Evolutionary conservation across 148 eudicot species (phyloP).

Genomic region (Chenopodium berlandieri): DNA sequence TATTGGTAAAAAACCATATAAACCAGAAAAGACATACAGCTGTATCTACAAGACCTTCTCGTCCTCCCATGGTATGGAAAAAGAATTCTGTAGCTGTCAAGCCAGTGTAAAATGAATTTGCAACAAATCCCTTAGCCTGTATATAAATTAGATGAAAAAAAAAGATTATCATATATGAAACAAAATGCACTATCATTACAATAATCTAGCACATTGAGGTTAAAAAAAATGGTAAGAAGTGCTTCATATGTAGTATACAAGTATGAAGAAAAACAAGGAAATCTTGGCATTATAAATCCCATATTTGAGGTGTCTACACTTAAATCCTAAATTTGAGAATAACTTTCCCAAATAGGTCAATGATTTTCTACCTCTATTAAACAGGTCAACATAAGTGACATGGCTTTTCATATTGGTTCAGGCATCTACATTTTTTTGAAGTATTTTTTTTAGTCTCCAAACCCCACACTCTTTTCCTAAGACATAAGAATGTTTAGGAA

Average conservation of each 20-base stretch:
- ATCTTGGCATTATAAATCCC: not conserved
- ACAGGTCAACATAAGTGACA: not conserved
- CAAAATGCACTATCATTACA: not conserved
- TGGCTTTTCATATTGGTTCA: not conserved
- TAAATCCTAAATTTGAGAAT: too few species aligned
- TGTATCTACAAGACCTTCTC: slow-evolving; percentile 97
- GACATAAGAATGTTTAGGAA: not conserved
- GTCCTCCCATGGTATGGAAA: slow-evolving; percentile 95
- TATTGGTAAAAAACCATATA: not conserved
- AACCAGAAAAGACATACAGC: slow-evolving; percentile 55
- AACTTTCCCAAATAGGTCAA: not conserved
- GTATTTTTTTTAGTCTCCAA: too few species aligned
- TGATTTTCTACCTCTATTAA: not conserved
- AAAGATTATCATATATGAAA: not conserved
- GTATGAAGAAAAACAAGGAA: not conserved
- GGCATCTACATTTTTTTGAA: too few species aligned
- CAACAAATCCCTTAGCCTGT: slow-evolving; percentile 97
- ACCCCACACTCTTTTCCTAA: too few species aligned
- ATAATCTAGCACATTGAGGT: not conserved
- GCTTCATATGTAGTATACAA: not conserved
- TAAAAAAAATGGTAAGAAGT: not conserved
- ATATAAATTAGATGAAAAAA: slow-evolving; percentile 11
- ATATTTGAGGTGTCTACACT: not conserved
- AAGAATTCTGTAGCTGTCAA: slow-evolving; percentile 87
- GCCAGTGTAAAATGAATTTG: slow-evolving; percentile 81